Evolutionary conservation across 1,284 basidiomycete genomes (phyloP).

Genomic region (Nidula niveotomentosa): DNA sequence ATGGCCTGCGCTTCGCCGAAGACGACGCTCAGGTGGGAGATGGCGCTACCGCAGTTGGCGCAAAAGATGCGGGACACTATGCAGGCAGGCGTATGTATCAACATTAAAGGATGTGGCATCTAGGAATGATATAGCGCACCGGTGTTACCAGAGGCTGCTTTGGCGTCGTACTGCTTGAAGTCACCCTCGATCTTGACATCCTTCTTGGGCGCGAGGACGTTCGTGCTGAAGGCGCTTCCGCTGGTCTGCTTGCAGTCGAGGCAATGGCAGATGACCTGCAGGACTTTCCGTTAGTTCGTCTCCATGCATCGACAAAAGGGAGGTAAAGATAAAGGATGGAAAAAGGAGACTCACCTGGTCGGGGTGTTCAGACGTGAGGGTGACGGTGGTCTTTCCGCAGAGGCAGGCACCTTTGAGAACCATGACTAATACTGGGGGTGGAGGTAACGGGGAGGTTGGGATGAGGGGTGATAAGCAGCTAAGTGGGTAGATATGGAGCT

Average conservation of each 20-base stretch:
- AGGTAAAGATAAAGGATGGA: no score
- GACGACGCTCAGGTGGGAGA: slow-evolving; percentile 26
- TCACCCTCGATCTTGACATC: slow-evolving; percentile 28
- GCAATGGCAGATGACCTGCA: slow-evolving; percentile 33
- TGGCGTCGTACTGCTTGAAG: slow-evolving; percentile 21
- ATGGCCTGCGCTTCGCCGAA: slow-evolving; percentile 31
- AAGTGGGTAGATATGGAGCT: no score
- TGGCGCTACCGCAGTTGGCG: slow-evolving; percentile 28
- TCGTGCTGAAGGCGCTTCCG: slow-evolving; percentile 33
- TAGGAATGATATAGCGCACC: slow-evolving; percentile 14
- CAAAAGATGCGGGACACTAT: slow-evolving; percentile 33
- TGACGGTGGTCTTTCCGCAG: slow-evolving; percentile 28
- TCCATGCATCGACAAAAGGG: not conserved
- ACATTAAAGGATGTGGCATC: not conserved
- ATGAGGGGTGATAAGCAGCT: no score
- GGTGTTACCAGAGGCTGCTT: slow-evolving; percentile 26
- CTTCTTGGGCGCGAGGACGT: slow-evolving; percentile 27
- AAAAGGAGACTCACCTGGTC: slow-evolving; percentile 18
- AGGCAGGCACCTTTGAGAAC: slow-evolving; percentile 25
- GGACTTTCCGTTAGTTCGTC: not conserved
- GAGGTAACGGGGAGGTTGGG: no score
- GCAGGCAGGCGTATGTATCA: no score
- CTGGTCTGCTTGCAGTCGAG: slow-evolving; percentile 30
- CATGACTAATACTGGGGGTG: not conserved
- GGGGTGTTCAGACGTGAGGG: slow-evolving; percentile 16